Evolutionary conservation across 495 filamentous ascomycete species (phyloP), one percentile per base, ranked within the genome.

Genomic region (Aspergillus cristatus): DNA sequence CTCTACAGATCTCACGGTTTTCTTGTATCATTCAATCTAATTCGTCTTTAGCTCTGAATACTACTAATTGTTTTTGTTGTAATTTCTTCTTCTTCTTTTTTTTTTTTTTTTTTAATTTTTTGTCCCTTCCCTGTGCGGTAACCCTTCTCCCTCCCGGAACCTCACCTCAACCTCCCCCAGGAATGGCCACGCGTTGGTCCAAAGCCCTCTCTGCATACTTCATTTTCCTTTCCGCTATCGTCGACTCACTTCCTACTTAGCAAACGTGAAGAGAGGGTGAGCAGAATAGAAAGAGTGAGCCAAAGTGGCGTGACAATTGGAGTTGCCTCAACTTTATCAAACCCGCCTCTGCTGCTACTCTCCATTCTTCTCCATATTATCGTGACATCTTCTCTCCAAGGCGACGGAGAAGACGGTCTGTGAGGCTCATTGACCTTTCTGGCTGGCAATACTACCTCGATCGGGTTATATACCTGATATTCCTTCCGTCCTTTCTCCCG

Each of bases 101-200:
- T n/a, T 34, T 34, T n/a, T 12, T 24, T 24, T 24, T 24, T 8
- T 24, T 24, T 24, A 24, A 4, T 24, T 24, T 8, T 24, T 24
- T 4, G 8, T 24, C 20, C 4, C 20, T 4, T 24, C 20, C 8
- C 16, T 35, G 18, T 22, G n/a, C 17, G 16, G 10, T 7, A 20
- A 6, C 4, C 3, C 14, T 34, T 18, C 34, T 18, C 11, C 37
- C 28, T 39, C 31, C 42, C 45, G 48, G 45, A 47, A 54, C 48
- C 48, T 41, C 48, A 48, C 48, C 50, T 28, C 42, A 51, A 7
- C 35, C 25, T 35, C 34, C 25, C 37, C 40, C 38, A 52, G 42
- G 57, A 61, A 61, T 61, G 61, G 47, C 47, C 48, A 56, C 58
- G 52, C 55, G 58, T 61, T 65, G 57, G 58, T 58, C 56, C 60